phyloP scores from a whole-genome alignment of 495 filamentous ascomycete species.

The Poronia punctata region DNA sequence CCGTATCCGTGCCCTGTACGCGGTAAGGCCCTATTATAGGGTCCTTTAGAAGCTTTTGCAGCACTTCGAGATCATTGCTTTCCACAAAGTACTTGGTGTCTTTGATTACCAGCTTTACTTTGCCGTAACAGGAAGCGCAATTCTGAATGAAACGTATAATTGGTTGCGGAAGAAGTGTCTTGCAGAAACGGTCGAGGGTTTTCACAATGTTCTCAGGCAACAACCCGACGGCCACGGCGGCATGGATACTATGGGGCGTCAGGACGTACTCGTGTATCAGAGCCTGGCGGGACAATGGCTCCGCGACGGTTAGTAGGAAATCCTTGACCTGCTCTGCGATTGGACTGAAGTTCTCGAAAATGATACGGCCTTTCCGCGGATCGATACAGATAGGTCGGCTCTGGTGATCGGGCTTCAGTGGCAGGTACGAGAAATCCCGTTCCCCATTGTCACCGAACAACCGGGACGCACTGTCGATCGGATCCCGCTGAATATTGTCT shows the following conservation, averaged over 20 bases:
- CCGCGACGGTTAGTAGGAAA: constrained; percentile 91
- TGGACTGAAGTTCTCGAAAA: constrained; percentile 91
- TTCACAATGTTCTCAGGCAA: constrained; percentile 83
- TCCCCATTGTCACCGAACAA: constrained; percentile 36
- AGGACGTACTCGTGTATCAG: constrained; percentile 91
- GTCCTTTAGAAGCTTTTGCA: constrained; percentile 73
- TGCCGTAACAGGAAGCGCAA: constrained; percentile 85
- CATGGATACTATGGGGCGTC: constrained; percentile 87
- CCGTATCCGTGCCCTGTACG: constrained; percentile 52
- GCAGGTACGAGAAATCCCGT: constrained; percentile 70
- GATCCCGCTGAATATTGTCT: constrained; percentile 25
- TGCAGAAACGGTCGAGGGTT: constrained; percentile 78
- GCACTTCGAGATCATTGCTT: constrained; percentile 73
- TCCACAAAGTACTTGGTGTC: constrained; percentile 92
- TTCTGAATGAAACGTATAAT: constrained; percentile 74
- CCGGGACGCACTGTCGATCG: constrained; percentile 38
- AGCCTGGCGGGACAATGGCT: constrained; percentile 79
- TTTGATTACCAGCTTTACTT: constrained; percentile 91
- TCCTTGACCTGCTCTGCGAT: constrained; percentile 80
- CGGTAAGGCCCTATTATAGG: constrained; percentile 37
- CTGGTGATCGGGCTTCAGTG: constrained; percentile 80
- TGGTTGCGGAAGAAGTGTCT: constrained; percentile 72
- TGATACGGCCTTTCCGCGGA: constrained; percentile 72
- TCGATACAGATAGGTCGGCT: constrained; percentile 91
- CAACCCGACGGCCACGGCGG: constrained; percentile 86